Evolutionary conservation across 2,329 filamentous ascomycete species (phyloP), one percentile per base, ranked within the genome.

Genomic region (Thielaviopsis euricoi): DNA sequence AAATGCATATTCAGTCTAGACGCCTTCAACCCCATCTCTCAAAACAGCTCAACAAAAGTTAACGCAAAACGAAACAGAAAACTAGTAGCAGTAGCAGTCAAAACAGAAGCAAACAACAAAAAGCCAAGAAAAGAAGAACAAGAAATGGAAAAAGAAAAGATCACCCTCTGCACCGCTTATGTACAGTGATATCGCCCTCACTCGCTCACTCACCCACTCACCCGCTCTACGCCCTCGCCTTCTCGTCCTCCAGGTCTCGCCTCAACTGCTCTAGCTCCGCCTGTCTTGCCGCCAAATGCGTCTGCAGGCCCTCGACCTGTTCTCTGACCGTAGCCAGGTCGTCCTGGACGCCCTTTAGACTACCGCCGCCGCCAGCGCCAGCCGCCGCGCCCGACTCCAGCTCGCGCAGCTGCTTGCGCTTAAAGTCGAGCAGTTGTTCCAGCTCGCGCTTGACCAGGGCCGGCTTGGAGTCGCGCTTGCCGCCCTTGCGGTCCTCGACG

Each of bases 401-500:
- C 55, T 86, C 89, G 64, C 81, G 77, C 68, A 91, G 75, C 74
- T 84, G 85, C 67, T 82, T 82, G 68, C 88, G 77, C 80, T 98
- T 98, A 71, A 95, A 97, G 67, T 98, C 93, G 50, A 98, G 76
- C 70, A 98, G 72, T 73, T 95, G 88, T 70, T 97, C 89, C 52
- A 96, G 75, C 72, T 98, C 93, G 62, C 90, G 79, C 78, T 96
- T 97, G 58, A 97, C 88, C 48, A 98, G 77, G 43, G 89, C 88
- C 50, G 91, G 91, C 71, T 89, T 94, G 23, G 81, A 85, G 63
- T 89, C 83, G 52, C 89, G 76, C 73, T 79, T 81, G 64, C 76
- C 80, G 63, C 78, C 78, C 66, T 72, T 77, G 59, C 81, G 76
- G 61, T 80, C 79, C 65, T 86, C 80, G 0, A 84, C 83, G 50